phyloP scores from a whole-genome alignment of 495 filamentous ascomycete genomes.

The Xylaria bambusicola region DNA sequence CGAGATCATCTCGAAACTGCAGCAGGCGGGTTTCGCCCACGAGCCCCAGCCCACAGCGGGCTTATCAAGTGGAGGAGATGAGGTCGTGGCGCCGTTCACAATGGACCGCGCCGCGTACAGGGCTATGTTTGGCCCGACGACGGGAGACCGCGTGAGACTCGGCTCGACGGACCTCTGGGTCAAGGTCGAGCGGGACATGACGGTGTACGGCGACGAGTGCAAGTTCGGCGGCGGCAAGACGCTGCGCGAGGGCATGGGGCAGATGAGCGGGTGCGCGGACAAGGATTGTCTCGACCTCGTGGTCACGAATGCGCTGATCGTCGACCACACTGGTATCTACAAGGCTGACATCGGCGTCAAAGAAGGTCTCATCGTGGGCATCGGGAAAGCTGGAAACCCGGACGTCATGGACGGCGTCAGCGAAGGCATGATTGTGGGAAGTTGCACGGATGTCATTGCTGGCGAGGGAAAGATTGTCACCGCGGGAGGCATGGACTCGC shows the following conservation, averaged over 20 bases:
- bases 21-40: conserved; percentile 76
- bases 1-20: conserved; percentile 66
- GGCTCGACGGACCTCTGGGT: conserved; percentile 91
- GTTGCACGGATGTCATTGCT: conserved; percentile 93
- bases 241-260: conserved; percentile 93
- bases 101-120: conserved; percentile 80
- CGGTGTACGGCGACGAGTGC: conserved; percentile 89
- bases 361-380: conserved; percentile 81
- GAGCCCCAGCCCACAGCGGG: conserved; percentile 63
- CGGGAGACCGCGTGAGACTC: conserved; percentile 78
- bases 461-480: conserved; percentile 93
- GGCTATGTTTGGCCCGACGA: conserved; percentile 91
- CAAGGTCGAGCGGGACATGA: conserved; percentile 84
- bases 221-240: conserved; percentile 96
- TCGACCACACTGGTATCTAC: conserved; percentile 92
- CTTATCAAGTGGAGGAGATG: conserved; percentile 4
- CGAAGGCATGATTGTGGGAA: conserved; percentile 77
- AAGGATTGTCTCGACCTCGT: conserved; percentile 78
- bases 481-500: conserved; percentile 87
- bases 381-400: conserved; percentile 95
- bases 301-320: conserved; percentile 87
- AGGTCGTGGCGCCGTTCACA: conserved; percentile 57
- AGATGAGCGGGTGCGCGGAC: conserved; percentile 75
- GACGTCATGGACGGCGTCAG: conserved; percentile 93
- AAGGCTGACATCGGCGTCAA: conserved; percentile 98